Percentiles rank a stretch among this genome's conserved stretches.
These are phyloP conservation scores for Uromyces viciae-fabae DNA, from an alignment of 1,284 basidiomycete genomes.

Conservation along the genomic window DNA sequence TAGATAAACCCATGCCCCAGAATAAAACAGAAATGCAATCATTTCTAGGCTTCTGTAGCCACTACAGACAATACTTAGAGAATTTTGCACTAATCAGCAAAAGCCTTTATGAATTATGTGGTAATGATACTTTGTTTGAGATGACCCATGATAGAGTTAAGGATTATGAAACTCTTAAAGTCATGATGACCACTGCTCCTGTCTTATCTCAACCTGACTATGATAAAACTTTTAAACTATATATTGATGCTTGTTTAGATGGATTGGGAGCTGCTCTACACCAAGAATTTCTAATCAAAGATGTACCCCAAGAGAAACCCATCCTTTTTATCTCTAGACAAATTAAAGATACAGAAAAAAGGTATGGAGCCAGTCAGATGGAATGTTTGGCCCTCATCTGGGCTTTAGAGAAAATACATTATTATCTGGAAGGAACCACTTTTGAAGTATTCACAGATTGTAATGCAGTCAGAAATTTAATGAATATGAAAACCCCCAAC, in stretches of 20 bases:
- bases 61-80: background rate
- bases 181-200: background rate
- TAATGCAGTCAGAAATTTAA: background rate
- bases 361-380: conserved; percentile 16
- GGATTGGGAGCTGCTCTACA: conserved; percentile 19
- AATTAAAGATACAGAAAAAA: background rate
- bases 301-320: background rate
- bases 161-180: background rate
- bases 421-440: background rate
- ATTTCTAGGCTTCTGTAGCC: background rate
- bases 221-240: background rate
- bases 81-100: background rate
- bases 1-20: conserved; percentile 49
- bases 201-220: background rate
- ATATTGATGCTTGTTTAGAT: background rate
- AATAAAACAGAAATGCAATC: conserved; percentile 14
- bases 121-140: background rate
- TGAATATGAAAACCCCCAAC: conserved; percentile 17
- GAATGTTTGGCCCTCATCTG: background rate
- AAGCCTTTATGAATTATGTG: background rate
- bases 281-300: background rate
- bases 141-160: background rate
- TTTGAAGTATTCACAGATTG: conserved; percentile 5
- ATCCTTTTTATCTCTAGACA: conserved; percentile 1
- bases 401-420: conserved; percentile 7